Evolutionary conservation across 2,329 filamentous ascomycete species (phyloP).

Genomic region (Xylariaceae sp.): DNA sequence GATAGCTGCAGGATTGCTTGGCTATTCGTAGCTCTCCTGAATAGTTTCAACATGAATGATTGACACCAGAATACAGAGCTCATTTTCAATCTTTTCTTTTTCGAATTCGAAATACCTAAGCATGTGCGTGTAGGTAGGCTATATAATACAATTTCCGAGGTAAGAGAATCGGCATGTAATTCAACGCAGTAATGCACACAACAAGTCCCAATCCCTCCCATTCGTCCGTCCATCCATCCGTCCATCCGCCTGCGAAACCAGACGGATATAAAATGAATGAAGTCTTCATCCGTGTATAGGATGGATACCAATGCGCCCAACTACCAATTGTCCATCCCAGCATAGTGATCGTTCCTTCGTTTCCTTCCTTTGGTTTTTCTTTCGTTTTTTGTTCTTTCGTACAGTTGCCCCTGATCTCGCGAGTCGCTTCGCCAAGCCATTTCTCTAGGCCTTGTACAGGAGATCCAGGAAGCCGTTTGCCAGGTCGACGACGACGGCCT

Average conservation of each 20-base stretch:
- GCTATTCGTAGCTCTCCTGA: no score
- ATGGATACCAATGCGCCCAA: no score
- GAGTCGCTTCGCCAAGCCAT: background rate
- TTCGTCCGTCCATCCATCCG: background rate
- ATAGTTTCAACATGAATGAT: no score
- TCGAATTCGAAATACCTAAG: no score
- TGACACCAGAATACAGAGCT: no score
- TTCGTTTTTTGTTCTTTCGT: background rate
- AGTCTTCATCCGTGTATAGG: no score
- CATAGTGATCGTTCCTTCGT: background rate
- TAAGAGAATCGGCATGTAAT: background rate
- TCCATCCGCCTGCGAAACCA: background rate
- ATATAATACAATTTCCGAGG: background rate
- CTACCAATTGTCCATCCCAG: background rate
- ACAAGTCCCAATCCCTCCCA: background rate
- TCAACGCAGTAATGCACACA: background rate
- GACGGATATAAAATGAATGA: no score
- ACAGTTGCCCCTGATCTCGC: background rate
- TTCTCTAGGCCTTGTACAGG: constrained; percentile 75
- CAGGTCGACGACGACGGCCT: constrained; percentile 86
- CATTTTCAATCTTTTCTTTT: no score
- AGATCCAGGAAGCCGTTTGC: constrained; percentile 89
- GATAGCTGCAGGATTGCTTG: no score
- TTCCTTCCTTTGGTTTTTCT: background rate
- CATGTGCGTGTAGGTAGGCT: no score